phyloP scores from a whole-genome alignment of 2,329 filamentous ascomycete genomes.

The Colletotrichum sp. region DNA sequence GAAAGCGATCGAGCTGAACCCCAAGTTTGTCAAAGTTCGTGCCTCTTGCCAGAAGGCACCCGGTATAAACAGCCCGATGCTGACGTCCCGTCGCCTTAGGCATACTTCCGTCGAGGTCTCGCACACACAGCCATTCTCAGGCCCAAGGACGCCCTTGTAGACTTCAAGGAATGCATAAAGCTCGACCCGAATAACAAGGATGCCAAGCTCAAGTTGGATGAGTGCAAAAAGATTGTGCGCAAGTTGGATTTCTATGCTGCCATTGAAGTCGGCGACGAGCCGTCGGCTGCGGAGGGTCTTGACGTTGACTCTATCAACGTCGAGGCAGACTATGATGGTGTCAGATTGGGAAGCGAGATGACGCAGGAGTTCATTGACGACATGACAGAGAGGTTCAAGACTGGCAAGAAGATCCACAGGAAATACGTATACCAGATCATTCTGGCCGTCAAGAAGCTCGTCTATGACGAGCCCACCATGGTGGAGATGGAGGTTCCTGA shows the following conservation, averaged over 20 bases:
- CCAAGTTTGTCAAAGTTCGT: constrained; percentile 83
- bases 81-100: constrained; percentile 54
- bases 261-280: constrained; percentile 91
- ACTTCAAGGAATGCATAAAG: constrained; percentile 90
- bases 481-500: constrained; percentile 86
- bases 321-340: constrained; percentile 86
- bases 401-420: constrained; percentile 90
- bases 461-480: constrained; percentile 95
- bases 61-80: not conserved
- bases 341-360: constrained; percentile 79
- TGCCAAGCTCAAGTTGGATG: constrained; percentile 86
- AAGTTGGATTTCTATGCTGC: constrained; percentile 92
- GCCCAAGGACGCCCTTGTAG: constrained; percentile 85
- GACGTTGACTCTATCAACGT: constrained; percentile 86
- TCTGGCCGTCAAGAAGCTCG: constrained; percentile 84
- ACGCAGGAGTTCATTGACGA: constrained; percentile 96
- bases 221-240: constrained; percentile 94
- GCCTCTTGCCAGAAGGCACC: not conserved
- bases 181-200: constrained; percentile 89
- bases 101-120: constrained; percentile 91
- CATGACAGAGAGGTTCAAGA: constrained; percentile 96
- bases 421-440: constrained; percentile 99
- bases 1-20: constrained; percentile 88
- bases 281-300: constrained; percentile 88
- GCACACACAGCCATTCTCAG: constrained; percentile 90